phyloP scores from a whole-genome alignment of 1,284 basidiomycete genomes.

The Moniliella sp. region DNA sequence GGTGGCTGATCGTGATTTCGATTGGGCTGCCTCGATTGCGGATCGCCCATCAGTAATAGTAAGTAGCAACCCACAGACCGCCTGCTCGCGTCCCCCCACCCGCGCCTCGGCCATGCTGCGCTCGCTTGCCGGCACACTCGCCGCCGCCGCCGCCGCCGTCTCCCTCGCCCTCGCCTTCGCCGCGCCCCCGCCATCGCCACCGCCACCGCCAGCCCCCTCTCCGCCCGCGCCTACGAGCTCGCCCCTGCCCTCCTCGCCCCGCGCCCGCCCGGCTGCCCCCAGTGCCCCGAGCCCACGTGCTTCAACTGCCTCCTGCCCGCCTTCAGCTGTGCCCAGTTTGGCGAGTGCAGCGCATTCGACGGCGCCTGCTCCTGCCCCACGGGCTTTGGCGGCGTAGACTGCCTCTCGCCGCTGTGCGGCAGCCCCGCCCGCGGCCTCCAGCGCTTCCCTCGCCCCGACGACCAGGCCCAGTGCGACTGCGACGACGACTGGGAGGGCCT shows the following conservation, averaged over 20 bases:
- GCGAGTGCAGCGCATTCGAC: slow-evolving; percentile 62
- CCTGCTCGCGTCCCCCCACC: no score
- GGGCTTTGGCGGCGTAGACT: slow-evolving; percentile 76
- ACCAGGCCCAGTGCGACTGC: slow-evolving; percentile 52
- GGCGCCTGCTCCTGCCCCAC: slow-evolving; percentile 73
- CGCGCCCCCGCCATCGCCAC: no score
- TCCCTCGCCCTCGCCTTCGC: no score
- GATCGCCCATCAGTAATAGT: no score
- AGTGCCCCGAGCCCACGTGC: slow-evolving; percentile 13
- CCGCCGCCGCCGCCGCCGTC: no score
- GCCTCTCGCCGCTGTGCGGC: slow-evolving; percentile 54
- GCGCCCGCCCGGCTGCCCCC: slow-evolving; percentile 10
- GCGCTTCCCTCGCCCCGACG: slow-evolving; percentile 42
- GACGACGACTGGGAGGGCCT: slow-evolving; percentile 82
- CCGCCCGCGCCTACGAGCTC: no score
- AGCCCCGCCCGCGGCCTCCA: slow-evolving; percentile 69
- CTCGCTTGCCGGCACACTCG: no score
- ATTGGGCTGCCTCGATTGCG: no score
- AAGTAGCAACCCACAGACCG: no score
- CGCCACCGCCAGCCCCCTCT: no score
- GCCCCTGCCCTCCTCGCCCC: slow-evolving; percentile 1
- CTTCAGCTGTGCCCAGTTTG: slow-evolving; percentile 38
- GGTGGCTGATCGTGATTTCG: no score
- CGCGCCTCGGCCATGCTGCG: no score
- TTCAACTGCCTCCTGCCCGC: slow-evolving; percentile 23